Conservation (phyloP, 345 rosid species). For the Citrus australasica region DNA sequence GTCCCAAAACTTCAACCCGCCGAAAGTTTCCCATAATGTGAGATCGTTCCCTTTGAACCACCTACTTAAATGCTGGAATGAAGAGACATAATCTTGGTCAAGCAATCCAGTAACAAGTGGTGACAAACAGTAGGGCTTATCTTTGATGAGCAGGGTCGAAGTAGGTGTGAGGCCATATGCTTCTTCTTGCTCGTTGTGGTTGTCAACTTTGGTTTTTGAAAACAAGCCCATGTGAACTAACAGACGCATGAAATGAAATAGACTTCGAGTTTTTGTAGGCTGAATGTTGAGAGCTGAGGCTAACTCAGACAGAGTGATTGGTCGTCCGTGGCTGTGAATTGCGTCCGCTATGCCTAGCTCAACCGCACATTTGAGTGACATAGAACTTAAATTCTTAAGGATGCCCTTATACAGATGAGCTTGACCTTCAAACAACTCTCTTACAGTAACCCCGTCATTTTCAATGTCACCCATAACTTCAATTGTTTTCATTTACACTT, state of each 20-base stretch:
- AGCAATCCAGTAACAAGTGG: conserved; percentile 29
- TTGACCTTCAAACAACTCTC: conserved; percentile 38
- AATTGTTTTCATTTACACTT: too few species aligned
- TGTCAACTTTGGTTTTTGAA: conserved; percentile 3
- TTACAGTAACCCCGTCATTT: not conserved
- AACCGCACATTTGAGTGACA: conserved; percentile 46
- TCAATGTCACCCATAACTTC: not conserved
- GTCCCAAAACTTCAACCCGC: conserved; percentile 17
- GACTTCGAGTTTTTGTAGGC: conserved; percentile 19
- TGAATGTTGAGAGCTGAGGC: conserved; percentile 30
- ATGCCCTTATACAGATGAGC: conserved; percentile 32
- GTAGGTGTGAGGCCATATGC: conserved; percentile 35
- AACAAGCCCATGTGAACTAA: conserved; percentile 42
- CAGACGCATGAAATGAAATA: conserved; percentile 41
- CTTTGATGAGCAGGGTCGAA: conserved; percentile 35
- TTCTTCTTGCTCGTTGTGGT: not conserved
- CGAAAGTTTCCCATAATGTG: not conserved
- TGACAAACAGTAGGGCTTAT: conserved; percentile 28
- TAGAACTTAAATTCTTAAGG: conserved; percentile 34
- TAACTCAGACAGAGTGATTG: conserved; percentile 39
- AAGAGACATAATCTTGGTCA: conserved; percentile 16
- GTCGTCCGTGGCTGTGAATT: conserved; percentile 33
- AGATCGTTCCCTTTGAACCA: conserved; percentile 24
- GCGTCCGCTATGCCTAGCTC: conserved; percentile 42
- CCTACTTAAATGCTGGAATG: conserved; percentile 31